phyloP scores from a whole-genome alignment of 129 eudicot species.

The Arctium lappa region DNA sequence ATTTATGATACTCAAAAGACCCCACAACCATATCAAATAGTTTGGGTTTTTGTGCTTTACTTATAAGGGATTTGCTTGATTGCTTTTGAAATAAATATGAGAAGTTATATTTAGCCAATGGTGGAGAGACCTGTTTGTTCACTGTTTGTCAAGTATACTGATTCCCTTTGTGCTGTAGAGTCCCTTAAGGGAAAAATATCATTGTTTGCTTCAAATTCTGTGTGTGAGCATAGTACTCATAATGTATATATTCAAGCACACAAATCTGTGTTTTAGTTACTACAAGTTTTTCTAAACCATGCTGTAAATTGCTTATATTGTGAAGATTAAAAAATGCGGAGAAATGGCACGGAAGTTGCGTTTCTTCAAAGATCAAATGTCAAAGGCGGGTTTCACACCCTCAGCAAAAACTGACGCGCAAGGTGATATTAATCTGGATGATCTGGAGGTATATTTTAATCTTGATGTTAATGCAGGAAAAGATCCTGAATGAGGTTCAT shows the following conservation, averaged over 20 bases:
- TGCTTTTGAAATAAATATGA: too few relatives aligned
- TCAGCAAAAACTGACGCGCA: slow-evolving; percentile 39
- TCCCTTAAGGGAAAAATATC: background rate
- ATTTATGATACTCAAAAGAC: too few relatives aligned
- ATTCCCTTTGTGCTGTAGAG: background rate
- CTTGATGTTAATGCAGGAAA: background rate
- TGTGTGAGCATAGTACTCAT: background rate
- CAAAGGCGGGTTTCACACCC: slow-evolving; percentile 66
- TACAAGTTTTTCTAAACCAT: background rate
- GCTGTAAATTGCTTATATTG: background rate
- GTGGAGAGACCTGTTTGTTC: background rate
- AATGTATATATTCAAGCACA: background rate
- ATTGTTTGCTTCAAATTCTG: background rate
- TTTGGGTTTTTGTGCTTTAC: too few relatives aligned
- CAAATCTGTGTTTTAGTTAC: background rate
- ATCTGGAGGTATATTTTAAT: slow-evolving; percentile 61
- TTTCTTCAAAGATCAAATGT: slow-evolving; percentile 75
- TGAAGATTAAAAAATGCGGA: slow-evolving; percentile 86
- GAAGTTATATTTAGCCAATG: background rate
- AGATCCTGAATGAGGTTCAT: slow-evolving; percentile 4
- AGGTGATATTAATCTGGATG: slow-evolving; percentile 54
- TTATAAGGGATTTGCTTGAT: too few relatives aligned
- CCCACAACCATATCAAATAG: too few relatives aligned
- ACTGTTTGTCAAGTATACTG: background rate
- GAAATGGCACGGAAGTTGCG: slow-evolving; percentile 94